Evolutionary conservation across 257 asterid species (phyloP).

Genomic region (Penstemon eatonii): DNA sequence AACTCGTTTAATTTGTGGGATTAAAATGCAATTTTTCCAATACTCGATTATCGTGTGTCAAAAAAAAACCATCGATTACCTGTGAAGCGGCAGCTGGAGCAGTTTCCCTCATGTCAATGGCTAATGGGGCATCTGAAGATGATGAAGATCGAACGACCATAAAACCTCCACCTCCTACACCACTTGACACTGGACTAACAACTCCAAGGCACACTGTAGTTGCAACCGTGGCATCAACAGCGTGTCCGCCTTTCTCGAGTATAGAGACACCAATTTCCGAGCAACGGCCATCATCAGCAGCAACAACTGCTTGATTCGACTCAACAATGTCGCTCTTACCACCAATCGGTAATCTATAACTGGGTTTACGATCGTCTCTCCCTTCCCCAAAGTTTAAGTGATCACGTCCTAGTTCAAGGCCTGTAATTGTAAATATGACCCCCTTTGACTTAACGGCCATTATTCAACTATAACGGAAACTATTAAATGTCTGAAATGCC

Average conservation of each 20-base stretch:
- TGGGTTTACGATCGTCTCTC: slow-evolving; percentile 22
- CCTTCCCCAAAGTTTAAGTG: slow-evolving; percentile 17
- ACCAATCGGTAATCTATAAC: neutral
- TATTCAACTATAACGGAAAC: no score
- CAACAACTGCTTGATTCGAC: slow-evolving; percentile 67
- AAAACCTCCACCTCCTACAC: slow-evolving; percentile 87
- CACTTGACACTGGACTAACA: slow-evolving; percentile 69
- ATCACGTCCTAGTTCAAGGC: slow-evolving; percentile 28
- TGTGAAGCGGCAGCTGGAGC: slow-evolving; percentile 81
- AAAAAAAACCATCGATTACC: slow-evolving; percentile 36
- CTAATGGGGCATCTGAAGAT: slow-evolving; percentile 37
- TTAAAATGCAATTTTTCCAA: no score
- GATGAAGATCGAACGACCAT: slow-evolving; percentile 74
- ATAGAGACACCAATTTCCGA: slow-evolving; percentile 63
- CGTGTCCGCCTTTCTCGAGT: slow-evolving; percentile 74
- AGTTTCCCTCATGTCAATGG: slow-evolving; percentile 88
- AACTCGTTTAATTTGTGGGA: no score
- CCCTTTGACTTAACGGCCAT: no score
- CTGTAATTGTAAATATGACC: slow-evolving; percentile 10
- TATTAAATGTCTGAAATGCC: no score
- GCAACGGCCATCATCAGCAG: slow-evolving; percentile 90
- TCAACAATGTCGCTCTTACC: slow-evolving; percentile 42
- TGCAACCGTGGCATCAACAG: slow-evolving; percentile 90
- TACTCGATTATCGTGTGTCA: no score
- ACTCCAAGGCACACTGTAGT: slow-evolving; percentile 83